Conservation (phyloP, 331 rosid genomes). For the Spiraea crenata region DNA sequence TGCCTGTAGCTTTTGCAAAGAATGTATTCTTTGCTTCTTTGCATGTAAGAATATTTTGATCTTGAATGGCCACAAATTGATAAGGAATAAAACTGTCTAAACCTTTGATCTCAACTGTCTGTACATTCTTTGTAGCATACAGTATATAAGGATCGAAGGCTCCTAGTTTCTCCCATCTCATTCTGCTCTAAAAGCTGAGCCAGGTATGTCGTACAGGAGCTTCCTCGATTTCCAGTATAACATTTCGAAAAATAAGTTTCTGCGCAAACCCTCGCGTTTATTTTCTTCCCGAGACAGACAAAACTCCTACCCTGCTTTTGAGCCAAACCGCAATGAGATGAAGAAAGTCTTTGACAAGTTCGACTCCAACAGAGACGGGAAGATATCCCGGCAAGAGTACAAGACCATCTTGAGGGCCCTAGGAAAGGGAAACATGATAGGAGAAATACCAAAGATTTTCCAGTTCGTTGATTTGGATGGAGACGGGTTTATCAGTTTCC, state of each 20-base stretch:
- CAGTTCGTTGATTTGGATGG: constrained; percentile 64
- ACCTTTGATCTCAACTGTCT: constrained; percentile 11
- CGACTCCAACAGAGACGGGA: constrained; percentile 73
- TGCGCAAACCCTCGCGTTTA: constrained; percentile 54
- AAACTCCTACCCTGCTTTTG: constrained; percentile 43
- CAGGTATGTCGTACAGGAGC: constrained; percentile 42
- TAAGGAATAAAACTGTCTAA: constrained; percentile 33
- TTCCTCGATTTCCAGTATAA: constrained; percentile 78
- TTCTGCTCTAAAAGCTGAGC: background rate
- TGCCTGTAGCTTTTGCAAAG: constrained; percentile 33
- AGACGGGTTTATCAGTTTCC: constrained; percentile 70
- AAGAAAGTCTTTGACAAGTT: constrained; percentile 72
- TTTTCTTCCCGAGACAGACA: constrained; percentile 51
- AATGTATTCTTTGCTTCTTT: constrained; percentile 32
- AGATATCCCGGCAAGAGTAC: constrained; percentile 73
- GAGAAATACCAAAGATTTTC: constrained; percentile 66
- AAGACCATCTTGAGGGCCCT: constrained; percentile 53
- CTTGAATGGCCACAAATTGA: constrained; percentile 27
- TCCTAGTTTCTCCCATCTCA: constrained; percentile 9
- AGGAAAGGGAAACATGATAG: constrained; percentile 45
- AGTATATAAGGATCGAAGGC: constrained; percentile 8
- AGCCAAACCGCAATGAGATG: constrained; percentile 70
- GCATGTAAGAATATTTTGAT: constrained; percentile 36
- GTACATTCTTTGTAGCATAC: background rate
- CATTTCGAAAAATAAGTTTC: constrained; percentile 56